Conservation (phyloP, 139 green algal genomes). For the Chlorella ohadii region DNA sequence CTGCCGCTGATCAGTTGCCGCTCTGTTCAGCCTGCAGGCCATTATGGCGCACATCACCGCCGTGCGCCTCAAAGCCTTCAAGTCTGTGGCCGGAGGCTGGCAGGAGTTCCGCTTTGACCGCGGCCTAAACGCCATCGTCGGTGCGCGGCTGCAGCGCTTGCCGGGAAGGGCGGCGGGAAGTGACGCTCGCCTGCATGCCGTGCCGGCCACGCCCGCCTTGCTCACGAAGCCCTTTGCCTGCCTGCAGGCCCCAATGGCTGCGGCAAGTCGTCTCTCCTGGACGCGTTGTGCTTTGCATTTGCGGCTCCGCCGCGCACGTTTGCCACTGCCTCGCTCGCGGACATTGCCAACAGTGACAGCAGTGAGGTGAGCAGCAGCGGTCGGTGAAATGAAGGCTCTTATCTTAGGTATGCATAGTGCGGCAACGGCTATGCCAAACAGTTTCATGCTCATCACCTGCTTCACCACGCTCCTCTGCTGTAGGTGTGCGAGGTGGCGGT, state of each 20-base stretch:
- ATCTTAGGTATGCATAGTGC: too few species aligned
- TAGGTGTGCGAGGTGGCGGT: constrained; percentile 52
- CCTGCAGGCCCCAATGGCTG: constrained; percentile 57
- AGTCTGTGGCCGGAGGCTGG: constrained; percentile 19
- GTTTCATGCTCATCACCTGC: too few species aligned
- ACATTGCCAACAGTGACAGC: constrained; percentile 23
- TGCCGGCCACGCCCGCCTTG: neutral
- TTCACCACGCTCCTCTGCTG: too few species aligned
- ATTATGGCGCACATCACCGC: constrained; percentile 10
- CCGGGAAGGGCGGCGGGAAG: neutral
- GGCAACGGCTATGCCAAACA: too few species aligned
- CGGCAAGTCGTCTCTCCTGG: constrained; percentile 66
- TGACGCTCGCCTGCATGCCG: too few species aligned
- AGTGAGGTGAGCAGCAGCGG: neutral
- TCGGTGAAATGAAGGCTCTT: too few species aligned
- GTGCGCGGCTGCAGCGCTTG: neutral
- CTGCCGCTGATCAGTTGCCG: too few species aligned
- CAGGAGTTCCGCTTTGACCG: neutral
- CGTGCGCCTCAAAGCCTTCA: constrained; percentile 16
- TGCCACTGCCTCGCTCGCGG: neutral
- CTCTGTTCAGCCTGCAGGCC: too few species aligned
- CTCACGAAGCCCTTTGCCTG: neutral
- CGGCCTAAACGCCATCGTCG: constrained; percentile 19
- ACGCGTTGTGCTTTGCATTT: constrained; percentile 55
- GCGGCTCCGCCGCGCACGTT: neutral